Conservation (phyloP, 2,329 filamentous ascomycete species). For the Cladophialophora carrionii region DNA sequence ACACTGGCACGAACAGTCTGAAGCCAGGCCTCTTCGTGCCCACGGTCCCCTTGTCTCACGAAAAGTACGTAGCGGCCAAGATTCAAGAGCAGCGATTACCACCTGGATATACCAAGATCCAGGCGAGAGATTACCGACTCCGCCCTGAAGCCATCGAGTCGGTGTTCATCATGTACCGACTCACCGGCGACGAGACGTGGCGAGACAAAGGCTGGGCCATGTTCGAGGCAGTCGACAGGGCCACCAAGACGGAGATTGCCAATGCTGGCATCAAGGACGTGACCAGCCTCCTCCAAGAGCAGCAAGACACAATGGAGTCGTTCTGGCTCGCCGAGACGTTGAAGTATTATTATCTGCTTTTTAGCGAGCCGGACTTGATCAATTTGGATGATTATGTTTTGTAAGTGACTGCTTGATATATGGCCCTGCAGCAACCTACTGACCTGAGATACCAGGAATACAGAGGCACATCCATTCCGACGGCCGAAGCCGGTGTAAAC, state of each 20-base stretch:
- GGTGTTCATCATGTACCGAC: conserved; percentile 75
- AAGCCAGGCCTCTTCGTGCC: conserved; percentile 26
- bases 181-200: conserved; percentile 68
- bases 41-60: conserved; percentile 43
- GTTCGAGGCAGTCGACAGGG: conserved; percentile 66
- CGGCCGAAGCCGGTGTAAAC: conserved; percentile 38
- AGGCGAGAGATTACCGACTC: conserved; percentile 47
- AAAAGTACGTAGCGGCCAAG: conserved; percentile 46
- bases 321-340: conserved; percentile 66
- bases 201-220: conserved; percentile 73
- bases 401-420: conserved; percentile 41
- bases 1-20: conserved; percentile 7
- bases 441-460: conserved; percentile 41
- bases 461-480: conserved; percentile 48
- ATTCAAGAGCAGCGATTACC: conserved; percentile 52
- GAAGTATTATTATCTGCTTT: conserved; percentile 55
- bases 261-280: conserved; percentile 70
- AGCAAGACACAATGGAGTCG: conserved; percentile 70
- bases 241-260: conserved; percentile 65
- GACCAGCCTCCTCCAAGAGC: conserved; percentile 52
- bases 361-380: conserved; percentile 49
- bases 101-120: conserved; percentile 48
- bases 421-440: conserved; percentile 17
- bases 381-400: conserved; percentile 54
- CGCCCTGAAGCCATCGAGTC: conserved; percentile 77